A percentile compares a stretch with the other conserved stretches of the same genome.
Evolutionary conservation across 768 basidiomycete species (phyloP).

Genomic region (Saitozyma sp.): DNA sequence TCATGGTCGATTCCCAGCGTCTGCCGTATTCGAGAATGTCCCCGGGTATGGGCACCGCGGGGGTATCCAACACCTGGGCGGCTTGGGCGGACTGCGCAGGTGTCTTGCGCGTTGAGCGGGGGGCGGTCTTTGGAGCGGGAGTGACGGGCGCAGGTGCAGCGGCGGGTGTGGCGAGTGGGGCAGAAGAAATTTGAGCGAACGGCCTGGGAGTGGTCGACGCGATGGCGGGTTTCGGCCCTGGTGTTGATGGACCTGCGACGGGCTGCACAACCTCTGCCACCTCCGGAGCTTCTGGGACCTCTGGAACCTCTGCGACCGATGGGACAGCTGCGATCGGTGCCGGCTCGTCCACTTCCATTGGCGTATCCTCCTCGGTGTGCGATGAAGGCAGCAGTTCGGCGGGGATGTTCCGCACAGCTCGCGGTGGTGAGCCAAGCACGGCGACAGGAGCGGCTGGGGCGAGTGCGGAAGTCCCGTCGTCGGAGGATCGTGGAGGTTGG

Average conservation of each 20-base stretch:
- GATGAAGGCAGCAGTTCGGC: too few relatives aligned
- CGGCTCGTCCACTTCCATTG: too few relatives aligned
- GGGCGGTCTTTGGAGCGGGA: background rate
- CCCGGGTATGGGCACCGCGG: slow-evolving; percentile 6
- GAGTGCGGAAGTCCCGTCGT: too few relatives aligned
- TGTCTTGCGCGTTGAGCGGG: slow-evolving; percentile 12
- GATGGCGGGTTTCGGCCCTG: background rate
- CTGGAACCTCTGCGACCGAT: too few relatives aligned
- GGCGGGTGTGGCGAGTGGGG: slow-evolving; percentile 3
- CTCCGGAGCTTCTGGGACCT: too few relatives aligned
- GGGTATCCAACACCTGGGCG: background rate
- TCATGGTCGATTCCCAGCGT: slow-evolving; percentile 34
- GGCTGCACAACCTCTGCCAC: too few relatives aligned
- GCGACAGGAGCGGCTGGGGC: too few relatives aligned
- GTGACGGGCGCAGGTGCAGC: background rate
- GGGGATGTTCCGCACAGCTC: too few relatives aligned
- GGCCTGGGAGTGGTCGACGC: background rate
- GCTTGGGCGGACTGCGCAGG: slow-evolving; percentile 5
- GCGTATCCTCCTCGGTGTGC: too few relatives aligned
- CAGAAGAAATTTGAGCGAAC: background rate
- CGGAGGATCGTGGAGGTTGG: too few relatives aligned
- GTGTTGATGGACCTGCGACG: background rate
- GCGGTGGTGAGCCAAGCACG: too few relatives aligned
- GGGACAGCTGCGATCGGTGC: too few relatives aligned
- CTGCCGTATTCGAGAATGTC: slow-evolving; percentile 31